Conservation (phyloP, 1,284 basidiomycete genomes). For the Ceratobasidium sp. region DNA sequence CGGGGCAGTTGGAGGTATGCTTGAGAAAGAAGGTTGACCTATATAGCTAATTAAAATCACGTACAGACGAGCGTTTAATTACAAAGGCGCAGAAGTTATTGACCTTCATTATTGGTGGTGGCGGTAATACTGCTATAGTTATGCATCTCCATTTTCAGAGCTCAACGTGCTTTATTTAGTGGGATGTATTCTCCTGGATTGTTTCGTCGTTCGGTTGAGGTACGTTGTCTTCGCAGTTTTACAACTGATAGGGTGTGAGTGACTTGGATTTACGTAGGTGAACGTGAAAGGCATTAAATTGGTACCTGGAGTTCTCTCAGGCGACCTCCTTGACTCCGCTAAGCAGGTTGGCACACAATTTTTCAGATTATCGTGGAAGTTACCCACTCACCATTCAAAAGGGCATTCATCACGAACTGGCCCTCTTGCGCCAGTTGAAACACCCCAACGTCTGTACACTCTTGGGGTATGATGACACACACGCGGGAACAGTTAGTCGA, state of each 20-base stretch:
- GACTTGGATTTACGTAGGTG: not conserved
- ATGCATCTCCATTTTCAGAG: not conserved
- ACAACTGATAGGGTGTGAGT: not conserved
- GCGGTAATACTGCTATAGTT: not conserved
- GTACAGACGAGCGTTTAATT: not conserved
- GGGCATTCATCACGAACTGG: conserved; percentile 13
- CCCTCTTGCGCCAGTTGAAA: conserved; percentile 12
- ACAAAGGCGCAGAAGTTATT: not conserved
- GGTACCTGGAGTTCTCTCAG: not conserved
- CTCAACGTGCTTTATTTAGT: not conserved
- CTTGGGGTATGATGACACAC: not conserved
- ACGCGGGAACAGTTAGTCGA: conserved; percentile 3
- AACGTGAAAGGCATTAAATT: conserved; percentile 5
- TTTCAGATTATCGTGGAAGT: not conserved
- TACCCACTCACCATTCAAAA: not conserved
- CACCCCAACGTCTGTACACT: not conserved
- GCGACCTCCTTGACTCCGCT: not conserved
- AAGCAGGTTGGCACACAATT: not conserved
- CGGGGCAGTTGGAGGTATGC: conserved; percentile 17
- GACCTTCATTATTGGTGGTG: conserved; percentile 11
- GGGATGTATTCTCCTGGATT: conserved; percentile 5
- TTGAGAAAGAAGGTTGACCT: too few species aligned
- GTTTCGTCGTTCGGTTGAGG: not conserved
- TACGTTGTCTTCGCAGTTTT: not conserved
- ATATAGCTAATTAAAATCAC: not conserved